Conservation (phyloP, 176 grass and related monocot genomes). For the Musa itinerans region DNA sequence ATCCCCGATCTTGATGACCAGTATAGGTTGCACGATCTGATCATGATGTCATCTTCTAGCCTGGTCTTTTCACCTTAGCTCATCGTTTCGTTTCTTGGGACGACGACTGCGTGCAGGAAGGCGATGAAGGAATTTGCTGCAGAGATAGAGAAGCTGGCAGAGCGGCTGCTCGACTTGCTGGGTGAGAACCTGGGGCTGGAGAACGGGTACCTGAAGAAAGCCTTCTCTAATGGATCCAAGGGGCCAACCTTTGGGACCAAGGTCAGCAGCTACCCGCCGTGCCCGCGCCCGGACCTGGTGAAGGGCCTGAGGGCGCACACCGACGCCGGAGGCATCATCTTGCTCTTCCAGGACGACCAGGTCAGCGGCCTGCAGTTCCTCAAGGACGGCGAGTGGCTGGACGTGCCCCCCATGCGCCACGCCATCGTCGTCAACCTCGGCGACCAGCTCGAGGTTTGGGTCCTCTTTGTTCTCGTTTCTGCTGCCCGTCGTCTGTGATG, state of each 20-base stretch:
- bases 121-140: constrained; percentile 53
- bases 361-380: constrained; percentile 68
- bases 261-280: constrained; percentile 80
- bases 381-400: constrained; percentile 57
- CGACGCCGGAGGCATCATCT: constrained; percentile 77
- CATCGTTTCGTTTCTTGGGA: background rate
- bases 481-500: no score
- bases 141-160: constrained; percentile 60
- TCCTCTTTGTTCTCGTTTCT: background rate
- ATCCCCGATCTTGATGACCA: constrained; percentile 60
- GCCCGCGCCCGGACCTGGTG: constrained; percentile 66
- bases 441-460: constrained; percentile 66
- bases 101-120: constrained; percentile 20
- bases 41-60: no score
- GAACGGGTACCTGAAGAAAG: constrained; percentile 52
- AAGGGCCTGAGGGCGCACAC: constrained; percentile 75
- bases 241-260: constrained; percentile 70
- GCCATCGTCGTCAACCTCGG: constrained; percentile 75
- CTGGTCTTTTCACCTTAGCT: no score
- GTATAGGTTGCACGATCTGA: constrained; percentile 18
- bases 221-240: constrained; percentile 42
- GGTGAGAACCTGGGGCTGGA: constrained; percentile 85
- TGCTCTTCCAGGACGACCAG: constrained; percentile 67
- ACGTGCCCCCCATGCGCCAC: constrained; percentile 50
- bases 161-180: constrained; percentile 63